phyloP scores from a whole-genome alignment of 2,329 filamentous ascomycete species.

The Botrytis hyacinthi region DNA sequence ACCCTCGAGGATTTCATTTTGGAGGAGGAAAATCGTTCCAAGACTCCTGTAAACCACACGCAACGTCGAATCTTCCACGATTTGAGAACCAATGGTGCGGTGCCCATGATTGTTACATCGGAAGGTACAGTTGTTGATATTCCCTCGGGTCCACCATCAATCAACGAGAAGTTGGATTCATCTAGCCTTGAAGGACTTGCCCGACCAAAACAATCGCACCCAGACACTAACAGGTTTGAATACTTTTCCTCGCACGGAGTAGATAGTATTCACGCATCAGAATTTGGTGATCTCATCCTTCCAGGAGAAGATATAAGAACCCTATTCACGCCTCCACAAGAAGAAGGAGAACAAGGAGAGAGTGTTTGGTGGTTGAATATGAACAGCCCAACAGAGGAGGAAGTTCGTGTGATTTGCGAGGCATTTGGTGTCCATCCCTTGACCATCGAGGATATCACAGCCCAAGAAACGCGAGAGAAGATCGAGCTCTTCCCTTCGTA shows the following conservation, averaged over 20 bases:
- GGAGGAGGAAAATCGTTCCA: slow-evolving; percentile 53
- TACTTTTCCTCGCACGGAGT: slow-evolving; percentile 97
- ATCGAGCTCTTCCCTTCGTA: slow-evolving; percentile 97
- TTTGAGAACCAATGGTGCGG: slow-evolving; percentile 30
- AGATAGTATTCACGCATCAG: slow-evolving; percentile 86
- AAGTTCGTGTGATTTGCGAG: slow-evolving; percentile 83
- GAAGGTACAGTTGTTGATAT: slow-evolving; percentile 59
- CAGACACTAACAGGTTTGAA: slow-evolving; percentile 79
- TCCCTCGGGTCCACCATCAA: slow-evolving; percentile 47
- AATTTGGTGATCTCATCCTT: slow-evolving; percentile 82
- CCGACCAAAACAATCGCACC: slow-evolving; percentile 39
- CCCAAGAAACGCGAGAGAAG: slow-evolving; percentile 94
- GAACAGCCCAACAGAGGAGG: slow-evolving; percentile 83
- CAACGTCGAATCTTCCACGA: slow-evolving; percentile 38
- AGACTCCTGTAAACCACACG: slow-evolving; percentile 35
- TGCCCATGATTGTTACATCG: slow-evolving; percentile 41
- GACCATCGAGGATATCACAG: slow-evolving; percentile 93
- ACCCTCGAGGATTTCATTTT: slow-evolving; percentile 89
- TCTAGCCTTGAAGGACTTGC: slow-evolving; percentile 32
- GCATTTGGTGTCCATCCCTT: slow-evolving; percentile 94
- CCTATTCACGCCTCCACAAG: slow-evolving; percentile 70
- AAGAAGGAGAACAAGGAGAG: slow-evolving; percentile 60
- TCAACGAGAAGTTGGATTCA: slow-evolving; percentile 53
- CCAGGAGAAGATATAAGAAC: slow-evolving; percentile 87
- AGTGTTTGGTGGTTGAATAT: slow-evolving; percentile 99